A percentile compares a stretch with the other conserved stretches of the same genome.
Conservation (phyloP, 2,329 filamentous ascomycete genomes). For the Colletotrichum destructivum region DNA sequence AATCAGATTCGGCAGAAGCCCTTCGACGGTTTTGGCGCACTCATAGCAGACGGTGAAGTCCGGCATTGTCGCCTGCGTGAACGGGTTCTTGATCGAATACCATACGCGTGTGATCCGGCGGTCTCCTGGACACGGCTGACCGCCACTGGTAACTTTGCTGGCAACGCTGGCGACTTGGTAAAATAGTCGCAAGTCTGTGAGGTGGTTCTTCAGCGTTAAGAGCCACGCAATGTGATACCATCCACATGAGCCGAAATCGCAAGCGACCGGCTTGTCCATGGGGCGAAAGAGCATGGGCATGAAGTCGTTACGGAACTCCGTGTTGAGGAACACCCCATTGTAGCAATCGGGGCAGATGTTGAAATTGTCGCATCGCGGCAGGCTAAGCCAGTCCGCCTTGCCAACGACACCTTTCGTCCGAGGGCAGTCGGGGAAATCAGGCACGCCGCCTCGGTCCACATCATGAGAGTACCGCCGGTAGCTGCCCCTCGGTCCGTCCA, state of each 20-base stretch:
- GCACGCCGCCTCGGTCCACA: slow-evolving; percentile 57
- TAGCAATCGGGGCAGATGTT: slow-evolving; percentile 89
- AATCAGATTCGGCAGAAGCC: slow-evolving; percentile 79
- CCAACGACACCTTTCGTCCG: slow-evolving; percentile 74
- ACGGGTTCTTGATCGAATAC: slow-evolving; percentile 82
- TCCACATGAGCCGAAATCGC: slow-evolving; percentile 82
- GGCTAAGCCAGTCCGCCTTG: slow-evolving; percentile 84
- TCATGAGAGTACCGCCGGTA: slow-evolving; percentile 72
- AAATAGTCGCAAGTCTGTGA: slow-evolving; percentile 77
- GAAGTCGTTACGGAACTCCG: slow-evolving; percentile 78
- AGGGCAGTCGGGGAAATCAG: slow-evolving; percentile 77
- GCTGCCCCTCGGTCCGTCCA: slow-evolving; percentile 60
- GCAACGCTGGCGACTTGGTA: slow-evolving; percentile 77
- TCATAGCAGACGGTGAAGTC: slow-evolving; percentile 83
- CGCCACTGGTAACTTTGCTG: slow-evolving; percentile 57
- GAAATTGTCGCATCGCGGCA: slow-evolving; percentile 79
- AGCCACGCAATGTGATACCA: slow-evolving; percentile 92
- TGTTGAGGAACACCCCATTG: slow-evolving; percentile 76
- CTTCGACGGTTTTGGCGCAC: slow-evolving; percentile 81
- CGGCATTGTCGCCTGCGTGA: slow-evolving; percentile 73
- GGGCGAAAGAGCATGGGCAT: slow-evolving; percentile 72
- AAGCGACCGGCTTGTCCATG: slow-evolving; percentile 73
- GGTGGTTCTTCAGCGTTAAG: slow-evolving; percentile 79
- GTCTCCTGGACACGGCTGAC: slow-evolving; percentile 71
- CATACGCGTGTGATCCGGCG: slow-evolving; percentile 74